phyloP scores from a whole-genome alignment of 495 filamentous ascomycete species.

The Lophium mytilinum region DNA sequence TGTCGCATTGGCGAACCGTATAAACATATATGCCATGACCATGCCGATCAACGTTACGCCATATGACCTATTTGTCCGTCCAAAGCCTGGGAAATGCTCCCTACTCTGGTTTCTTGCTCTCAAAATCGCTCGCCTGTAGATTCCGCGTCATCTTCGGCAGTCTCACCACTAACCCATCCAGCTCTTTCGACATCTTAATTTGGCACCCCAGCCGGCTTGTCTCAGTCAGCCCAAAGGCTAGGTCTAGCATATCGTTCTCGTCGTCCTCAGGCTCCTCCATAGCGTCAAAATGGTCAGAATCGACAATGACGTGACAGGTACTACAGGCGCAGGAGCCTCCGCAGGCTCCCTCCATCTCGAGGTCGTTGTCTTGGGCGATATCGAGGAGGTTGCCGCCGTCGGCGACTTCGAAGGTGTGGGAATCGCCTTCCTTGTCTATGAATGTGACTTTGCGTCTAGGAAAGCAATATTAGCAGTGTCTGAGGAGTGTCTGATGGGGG shows the following conservation, averaged over 20 bases:
- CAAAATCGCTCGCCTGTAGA: conserved; percentile 89
- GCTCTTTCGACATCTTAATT: conserved; percentile 78
- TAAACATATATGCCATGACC: not conserved
- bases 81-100: not conserved
- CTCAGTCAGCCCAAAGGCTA: conserved; percentile 93
- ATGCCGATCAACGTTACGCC: not conserved
- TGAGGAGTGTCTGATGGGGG: not conserved
- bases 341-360: conserved; percentile 98
- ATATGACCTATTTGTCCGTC: not conserved
- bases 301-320: conserved; percentile 93
- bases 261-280: conserved; percentile 92
- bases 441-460: conserved; percentile 80
- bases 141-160: conserved; percentile 93
- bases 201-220: conserved; percentile 95
- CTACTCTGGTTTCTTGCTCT: conserved; percentile 39
- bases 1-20: not conserved
- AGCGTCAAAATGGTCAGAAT: conserved; percentile 76
- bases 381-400: conserved; percentile 88
- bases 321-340: conserved; percentile 95
- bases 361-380: conserved; percentile 86
- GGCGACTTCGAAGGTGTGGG: conserved; percentile 67
- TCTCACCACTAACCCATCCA: conserved; percentile 77
- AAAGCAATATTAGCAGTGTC: not conserved
- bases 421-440: conserved; percentile 81
- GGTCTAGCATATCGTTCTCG: conserved; percentile 98